Evolutionary conservation across 2,329 filamentous ascomycete species (phyloP).

Genomic region (Rhinocladiella mackenziei): DNA sequence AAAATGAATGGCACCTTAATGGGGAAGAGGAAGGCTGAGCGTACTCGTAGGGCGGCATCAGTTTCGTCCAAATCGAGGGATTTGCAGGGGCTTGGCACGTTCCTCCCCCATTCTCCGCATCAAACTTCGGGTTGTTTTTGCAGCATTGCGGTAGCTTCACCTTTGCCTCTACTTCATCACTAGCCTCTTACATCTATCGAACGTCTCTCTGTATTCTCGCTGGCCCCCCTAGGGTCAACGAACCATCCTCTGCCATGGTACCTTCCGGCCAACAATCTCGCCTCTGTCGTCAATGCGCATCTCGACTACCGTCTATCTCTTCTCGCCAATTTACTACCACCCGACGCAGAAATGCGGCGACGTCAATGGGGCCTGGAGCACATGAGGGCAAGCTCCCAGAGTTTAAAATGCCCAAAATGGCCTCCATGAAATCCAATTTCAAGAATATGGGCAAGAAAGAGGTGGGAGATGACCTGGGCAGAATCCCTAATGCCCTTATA

Average conservation of each 20-base stretch:
- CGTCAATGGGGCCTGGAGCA: no score
- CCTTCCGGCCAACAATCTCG: neutral
- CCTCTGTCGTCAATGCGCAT: conserved; percentile 16
- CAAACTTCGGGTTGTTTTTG: no score
- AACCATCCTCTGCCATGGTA: neutral
- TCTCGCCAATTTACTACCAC: conserved; percentile 16
- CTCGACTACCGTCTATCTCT: conserved; percentile 6
- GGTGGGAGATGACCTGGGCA: conserved; percentile 19
- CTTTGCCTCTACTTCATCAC: neutral
- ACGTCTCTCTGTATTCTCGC: conserved; percentile 7
- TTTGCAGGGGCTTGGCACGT: no score
- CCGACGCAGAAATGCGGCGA: conserved; percentile 10
- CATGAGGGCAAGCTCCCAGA: no score
- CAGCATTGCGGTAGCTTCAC: no score
- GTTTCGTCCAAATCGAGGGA: neutral
- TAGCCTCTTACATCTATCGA: neutral
- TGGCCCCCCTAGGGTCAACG: neutral
- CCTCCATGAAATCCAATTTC: conserved; percentile 4
- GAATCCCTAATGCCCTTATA: conserved; percentile 18
- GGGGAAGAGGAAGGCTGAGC: no score
- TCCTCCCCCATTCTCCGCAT: no score
- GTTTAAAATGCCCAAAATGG: no score
- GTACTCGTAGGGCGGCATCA: neutral
- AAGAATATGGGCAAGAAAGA: conserved; percentile 11
- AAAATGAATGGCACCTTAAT: no score